These are phyloP conservation scores for Auriscalpium vulgare DNA, from an alignment of 768 basidiomycete species.

Conservation along the genomic window DNA sequence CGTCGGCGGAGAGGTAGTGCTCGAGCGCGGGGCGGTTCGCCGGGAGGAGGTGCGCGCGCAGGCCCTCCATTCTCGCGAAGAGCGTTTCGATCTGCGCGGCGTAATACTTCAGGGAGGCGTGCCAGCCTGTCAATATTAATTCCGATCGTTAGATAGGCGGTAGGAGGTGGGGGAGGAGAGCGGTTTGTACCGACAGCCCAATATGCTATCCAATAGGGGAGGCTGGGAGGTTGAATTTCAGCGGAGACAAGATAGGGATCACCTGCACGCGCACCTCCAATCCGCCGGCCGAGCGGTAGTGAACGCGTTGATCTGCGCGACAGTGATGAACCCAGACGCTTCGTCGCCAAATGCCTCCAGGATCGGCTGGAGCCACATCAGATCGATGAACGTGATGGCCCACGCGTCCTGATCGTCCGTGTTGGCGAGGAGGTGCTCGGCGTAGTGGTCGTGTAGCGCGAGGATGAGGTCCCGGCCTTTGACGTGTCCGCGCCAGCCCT, in stretches of 20 bases:
- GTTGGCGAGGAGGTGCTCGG: constrained; percentile 10
- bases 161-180: neutral
- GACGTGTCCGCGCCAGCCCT: neutral
- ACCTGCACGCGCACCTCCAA: constrained; percentile 13
- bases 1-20: too few species aligned
- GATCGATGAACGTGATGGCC: constrained; percentile 16
- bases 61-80: neutral
- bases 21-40: neutral
- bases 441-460: constrained; percentile 23
- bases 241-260: neutral
- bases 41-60: neutral
- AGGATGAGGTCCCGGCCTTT: constrained; percentile 8
- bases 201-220: constrained; percentile 22
- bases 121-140: neutral
- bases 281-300: constrained; percentile 12
- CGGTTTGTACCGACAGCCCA: constrained; percentile 13
- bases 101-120: neutral
- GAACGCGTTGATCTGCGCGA: constrained; percentile 24
- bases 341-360: constrained; percentile 26
- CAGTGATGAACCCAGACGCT: constrained; percentile 22
- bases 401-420: constrained; percentile 14
- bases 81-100: neutral
- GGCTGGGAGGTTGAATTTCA: neutral
- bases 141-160: neutral
- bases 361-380: constrained; percentile 15